Evolutionary conservation across 108 stramenopile genomes (phyloP), one percentile per base, ranked within the genome.

Genomic region (Fragilaria crotonensis): DNA sequence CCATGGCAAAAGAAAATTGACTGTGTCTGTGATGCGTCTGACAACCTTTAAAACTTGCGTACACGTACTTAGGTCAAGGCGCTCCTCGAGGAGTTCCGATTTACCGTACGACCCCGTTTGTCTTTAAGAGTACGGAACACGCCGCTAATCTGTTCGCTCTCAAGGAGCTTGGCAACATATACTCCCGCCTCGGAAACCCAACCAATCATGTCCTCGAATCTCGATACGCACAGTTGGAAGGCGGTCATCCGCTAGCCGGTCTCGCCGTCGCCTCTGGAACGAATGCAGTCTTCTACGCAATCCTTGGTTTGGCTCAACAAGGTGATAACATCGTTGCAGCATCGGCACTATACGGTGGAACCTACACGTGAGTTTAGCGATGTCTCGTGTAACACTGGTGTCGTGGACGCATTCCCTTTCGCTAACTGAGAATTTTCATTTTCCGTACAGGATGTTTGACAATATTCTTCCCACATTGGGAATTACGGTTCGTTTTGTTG

Each of bases 241-340:
- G 94, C 1, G 73, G 54, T 3, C 75, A 68, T 33, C 65, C 64
- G n/a, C 21, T 81, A 55, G 58, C 64, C 28, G 83, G 72, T 28
- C 31, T 94, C 5, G 76, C 79, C 21, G 69, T 84, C 3, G 63
- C 87, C 0, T 68, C 65, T 48, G 93, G 93, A 44, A 78, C 70
- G 48, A 54, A 71, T 11, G 95, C 95, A 20, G 70, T 78, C 56
- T 80, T 93, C 55, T 68, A 89, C 41, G 62, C 84, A 31, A 75
- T 96, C 41, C 52, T 81, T 30, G 94, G 72, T 59, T 49, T 96
- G n/a, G 77, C 77, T 20, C 54, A 76, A 44, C 51, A 63, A 3
- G 95, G 95, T 18, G 95, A 96, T 71, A 94, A 93, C 56, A 80
- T 96, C 54, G 87, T 94, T 25, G 48, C 76, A 20, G 58, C 85